Percentiles rank a stretch among this genome's conserved stretches.
These are phyloP conservation scores for Lupinus albus DNA, from an alignment of 306 rosid genomes.

Conservation along the genomic window DNA sequence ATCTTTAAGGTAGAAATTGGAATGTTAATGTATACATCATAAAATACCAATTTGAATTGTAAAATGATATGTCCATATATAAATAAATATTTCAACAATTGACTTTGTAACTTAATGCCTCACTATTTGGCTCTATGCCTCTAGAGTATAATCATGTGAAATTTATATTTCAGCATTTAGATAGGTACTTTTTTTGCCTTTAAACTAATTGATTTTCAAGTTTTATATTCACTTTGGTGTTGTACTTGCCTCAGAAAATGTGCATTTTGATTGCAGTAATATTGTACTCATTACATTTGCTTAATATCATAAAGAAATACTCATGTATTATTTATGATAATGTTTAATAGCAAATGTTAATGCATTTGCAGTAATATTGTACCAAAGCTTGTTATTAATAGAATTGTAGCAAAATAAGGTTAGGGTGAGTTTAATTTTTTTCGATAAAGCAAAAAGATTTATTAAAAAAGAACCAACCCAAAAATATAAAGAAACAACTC, in stretches of 20 bases:
- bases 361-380: too few relatives aligned
- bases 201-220: too few relatives aligned
- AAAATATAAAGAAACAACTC: too few relatives aligned
- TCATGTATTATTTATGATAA: background rate
- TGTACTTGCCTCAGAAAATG: background rate
- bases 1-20: background rate
- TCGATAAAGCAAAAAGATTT: too few relatives aligned
- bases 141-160: background rate
- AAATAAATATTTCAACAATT: background rate
- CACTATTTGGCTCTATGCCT: background rate
- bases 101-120: background rate
- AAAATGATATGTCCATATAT: background rate
- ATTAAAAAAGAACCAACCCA: too few relatives aligned
- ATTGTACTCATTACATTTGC: constrained; percentile 12
- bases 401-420: background rate
- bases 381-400: too few relatives aligned
- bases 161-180: background rate
- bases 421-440: too few relatives aligned
- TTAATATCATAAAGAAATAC: constrained; percentile 12
- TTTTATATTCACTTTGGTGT: too few relatives aligned
- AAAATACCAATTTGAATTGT: background rate
- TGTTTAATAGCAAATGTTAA: too few relatives aligned
- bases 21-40: background rate
- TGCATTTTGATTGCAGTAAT: background rate
- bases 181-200: background rate